phyloP scores from a whole-genome alignment of 2,329 filamentous ascomycete species.

The Pseudogymnoascus sp. region DNA sequence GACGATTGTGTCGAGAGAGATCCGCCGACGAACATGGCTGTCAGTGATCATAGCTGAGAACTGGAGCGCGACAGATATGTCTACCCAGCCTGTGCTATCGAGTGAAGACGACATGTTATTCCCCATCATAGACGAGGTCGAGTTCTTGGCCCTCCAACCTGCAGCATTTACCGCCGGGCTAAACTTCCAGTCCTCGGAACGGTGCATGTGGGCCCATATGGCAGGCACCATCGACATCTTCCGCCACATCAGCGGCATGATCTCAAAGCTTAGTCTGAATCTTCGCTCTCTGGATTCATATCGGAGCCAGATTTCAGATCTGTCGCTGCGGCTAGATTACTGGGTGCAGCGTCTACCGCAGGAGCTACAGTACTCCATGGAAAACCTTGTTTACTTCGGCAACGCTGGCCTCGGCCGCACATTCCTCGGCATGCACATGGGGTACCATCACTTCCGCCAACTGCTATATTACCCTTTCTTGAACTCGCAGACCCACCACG shows the following conservation, averaged over 20 bases:
- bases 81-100: conserved; percentile 8
- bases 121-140: conserved; percentile 12
- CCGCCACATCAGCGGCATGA: conserved; percentile 12
- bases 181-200: neutral
- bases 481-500: conserved; percentile 18
- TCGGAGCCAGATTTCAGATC: conserved; percentile 7
- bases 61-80: conserved; percentile 17
- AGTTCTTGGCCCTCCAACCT: conserved; percentile 12
- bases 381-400: conserved; percentile 31
- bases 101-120: conserved; percentile 10
- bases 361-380: conserved; percentile 29
- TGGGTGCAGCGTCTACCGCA: conserved; percentile 29
- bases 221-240: conserved; percentile 15
- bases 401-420: conserved; percentile 32
- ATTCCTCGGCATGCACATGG: conserved; percentile 37
- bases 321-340: conserved; percentile 27
- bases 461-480: conserved; percentile 40
- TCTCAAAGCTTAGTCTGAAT: conserved; percentile 5
- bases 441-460: conserved; percentile 37
- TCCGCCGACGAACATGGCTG: conserved; percentile 14
- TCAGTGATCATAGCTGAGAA: conserved; percentile 15
- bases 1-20: conserved; percentile 10
- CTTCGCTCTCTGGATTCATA: neutral
- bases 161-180: neutral
- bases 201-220: conserved; percentile 17